Evolutionary conservation across 2,329 filamentous ascomycete species (phyloP), one percentile per base, ranked within the genome.

Genomic region (Colletotrichum sojae): DNA sequence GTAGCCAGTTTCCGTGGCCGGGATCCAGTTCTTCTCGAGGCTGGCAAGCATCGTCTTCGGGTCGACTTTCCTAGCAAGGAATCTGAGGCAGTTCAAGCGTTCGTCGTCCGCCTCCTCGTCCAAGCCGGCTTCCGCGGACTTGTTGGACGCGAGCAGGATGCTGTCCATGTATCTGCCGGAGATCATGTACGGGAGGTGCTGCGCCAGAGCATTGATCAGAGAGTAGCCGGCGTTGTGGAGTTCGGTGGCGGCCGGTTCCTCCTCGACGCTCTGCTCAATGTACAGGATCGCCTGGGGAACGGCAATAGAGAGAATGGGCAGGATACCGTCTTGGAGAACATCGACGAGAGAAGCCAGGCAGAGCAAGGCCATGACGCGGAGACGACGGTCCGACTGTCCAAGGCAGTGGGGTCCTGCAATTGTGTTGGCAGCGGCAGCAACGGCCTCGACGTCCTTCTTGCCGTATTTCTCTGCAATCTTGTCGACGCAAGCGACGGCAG

Each of bases 391-490:
- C 13, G 86, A 80, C 77, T 92, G 91, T 45, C 92, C 93, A 56
- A 98, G 87, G 71, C 94, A 95, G 72, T 92, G 85, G 63, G 90
- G 83, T 49, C 94, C 90, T 45, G 93, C 90, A 74, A 99, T 92
- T 1, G 91, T 92, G 68, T 90, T 85, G 5, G 94, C 94, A 5
- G 94, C 92, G 5, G 88, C 88, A 27, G 92, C 86, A 52, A 97
- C 92, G 52, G 90, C 91, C 73, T 92, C 89, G 1, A 92, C 86
- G 75, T 97, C 93, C 78, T 95, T 97, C 84, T 96, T 97, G 73
- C 96, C 97, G 78, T 97, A 98, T 78, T 95, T 95, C 81, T 98
- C 95, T 2, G 93, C 89, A 71, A 99, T 97, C 79, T 94, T 93
- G 81, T 98, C 95, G 52, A 98, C 91, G 74, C 95, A 98, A 43